Evolutionary conservation across 2,329 filamentous ascomycete genomes (phyloP).

Genomic region (Talaromyces sp.): DNA sequence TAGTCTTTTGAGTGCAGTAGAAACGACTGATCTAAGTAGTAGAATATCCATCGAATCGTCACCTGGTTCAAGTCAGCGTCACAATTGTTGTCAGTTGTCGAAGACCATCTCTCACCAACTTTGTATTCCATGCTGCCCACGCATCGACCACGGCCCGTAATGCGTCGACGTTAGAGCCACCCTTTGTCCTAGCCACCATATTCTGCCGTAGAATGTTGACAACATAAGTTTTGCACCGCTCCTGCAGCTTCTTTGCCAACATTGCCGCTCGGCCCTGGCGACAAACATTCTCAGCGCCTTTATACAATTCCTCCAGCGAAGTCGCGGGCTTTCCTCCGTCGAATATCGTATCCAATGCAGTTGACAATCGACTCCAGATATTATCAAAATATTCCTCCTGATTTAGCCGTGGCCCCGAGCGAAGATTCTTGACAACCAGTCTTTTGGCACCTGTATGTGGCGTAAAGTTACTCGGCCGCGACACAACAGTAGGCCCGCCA

Average conservation of each 20-base stretch:
- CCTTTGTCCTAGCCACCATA: constrained; percentile 55
- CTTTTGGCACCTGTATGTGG: constrained; percentile 76
- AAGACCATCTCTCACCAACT: constrained; percentile 58
- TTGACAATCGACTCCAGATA: constrained; percentile 70
- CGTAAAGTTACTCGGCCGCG: constrained; percentile 56
- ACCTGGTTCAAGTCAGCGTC: constrained; percentile 46
- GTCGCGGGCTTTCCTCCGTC: constrained; percentile 58
- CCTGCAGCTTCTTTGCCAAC: constrained; percentile 64
- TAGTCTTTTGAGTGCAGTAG: constrained; percentile 69
- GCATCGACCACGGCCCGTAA: constrained; percentile 58
- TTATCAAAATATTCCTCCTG: constrained; percentile 74
- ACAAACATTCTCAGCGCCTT: constrained; percentile 88
- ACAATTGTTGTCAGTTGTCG: neutral
- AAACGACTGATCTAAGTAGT: constrained; percentile 88
- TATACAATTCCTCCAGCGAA: constrained; percentile 86
- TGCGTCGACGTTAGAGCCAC: constrained; percentile 60
- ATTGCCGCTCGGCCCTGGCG: constrained; percentile 68
- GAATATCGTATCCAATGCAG: constrained; percentile 72
- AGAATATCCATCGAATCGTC: constrained; percentile 82
- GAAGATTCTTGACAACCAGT: constrained; percentile 90
- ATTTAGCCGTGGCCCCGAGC: constrained; percentile 61
- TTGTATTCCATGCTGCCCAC: constrained; percentile 76
- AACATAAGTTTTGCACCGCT: constrained; percentile 64
- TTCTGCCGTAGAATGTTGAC: constrained; percentile 54
- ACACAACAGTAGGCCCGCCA: constrained; percentile 33